Conservation (phyloP, 768 basidiomycete genomes). For the Trametes sanguinea region DNA sequence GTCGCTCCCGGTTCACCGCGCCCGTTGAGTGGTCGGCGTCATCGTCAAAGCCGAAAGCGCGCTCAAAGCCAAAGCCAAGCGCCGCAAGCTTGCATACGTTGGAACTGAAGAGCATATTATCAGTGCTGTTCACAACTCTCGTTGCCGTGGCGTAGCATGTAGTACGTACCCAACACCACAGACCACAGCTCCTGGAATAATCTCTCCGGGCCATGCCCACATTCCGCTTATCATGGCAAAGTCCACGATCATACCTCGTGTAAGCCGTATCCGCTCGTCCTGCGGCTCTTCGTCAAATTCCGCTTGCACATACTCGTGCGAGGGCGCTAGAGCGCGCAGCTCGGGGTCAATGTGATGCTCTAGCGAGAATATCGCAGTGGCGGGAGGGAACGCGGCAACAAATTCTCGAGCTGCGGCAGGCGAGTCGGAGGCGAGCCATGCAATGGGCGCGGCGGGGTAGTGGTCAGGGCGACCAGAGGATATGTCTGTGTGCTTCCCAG, state of each 20-base stretch:
- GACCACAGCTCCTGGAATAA: conserved; percentile 52
- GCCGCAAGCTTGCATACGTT: conserved; percentile 5
- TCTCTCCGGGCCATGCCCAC: conserved; percentile 51
- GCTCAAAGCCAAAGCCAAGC: conserved; percentile 54
- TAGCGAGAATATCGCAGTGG: conserved; percentile 48
- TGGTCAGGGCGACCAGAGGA: conserved; percentile 21
- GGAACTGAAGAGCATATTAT: neutral
- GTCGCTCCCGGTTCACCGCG: conserved; percentile 44
- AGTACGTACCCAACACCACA: conserved; percentile 45
- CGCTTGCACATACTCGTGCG: conserved; percentile 54
- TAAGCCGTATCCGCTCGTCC: conserved; percentile 48
- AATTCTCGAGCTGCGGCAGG: conserved; percentile 47
- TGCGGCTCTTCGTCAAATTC: conserved; percentile 46
- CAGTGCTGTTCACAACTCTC: neutral
- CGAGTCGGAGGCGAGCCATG: conserved; percentile 67
- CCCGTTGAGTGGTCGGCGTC: conserved; percentile 39
- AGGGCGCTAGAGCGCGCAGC: conserved; percentile 51
- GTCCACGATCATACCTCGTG: conserved; percentile 68
- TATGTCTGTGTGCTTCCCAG: neutral
- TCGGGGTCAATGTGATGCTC: conserved; percentile 42
- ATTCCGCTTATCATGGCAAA: conserved; percentile 65
- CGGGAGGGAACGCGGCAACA: conserved; percentile 37
- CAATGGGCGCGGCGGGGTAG: conserved; percentile 36
- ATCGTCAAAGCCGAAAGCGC: conserved; percentile 58
- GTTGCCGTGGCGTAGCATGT: neutral